A percentile compares a stretch with the other conserved stretches of the same genome.
Conservation (phyloP, 345 rosid genomes). For the Stellera chamaejasme region DNA sequence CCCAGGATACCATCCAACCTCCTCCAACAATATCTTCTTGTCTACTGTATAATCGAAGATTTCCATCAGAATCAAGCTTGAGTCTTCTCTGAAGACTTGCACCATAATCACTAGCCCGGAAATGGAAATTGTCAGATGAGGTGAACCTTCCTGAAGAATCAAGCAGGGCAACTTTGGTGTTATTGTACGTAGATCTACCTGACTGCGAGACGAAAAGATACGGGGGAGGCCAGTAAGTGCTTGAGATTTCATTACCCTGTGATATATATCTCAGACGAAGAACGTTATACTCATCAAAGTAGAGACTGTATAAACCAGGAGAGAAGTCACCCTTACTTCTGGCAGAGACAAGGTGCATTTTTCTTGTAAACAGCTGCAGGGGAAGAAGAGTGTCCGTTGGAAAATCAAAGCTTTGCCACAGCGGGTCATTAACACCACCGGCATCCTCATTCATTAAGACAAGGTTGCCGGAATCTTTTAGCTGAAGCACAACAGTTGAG, state of each 20-base stretch:
- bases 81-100: constrained; percentile 11
- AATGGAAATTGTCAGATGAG: constrained; percentile 17
- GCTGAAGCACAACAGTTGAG: constrained; percentile 6
- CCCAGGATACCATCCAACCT: constrained; percentile 24
- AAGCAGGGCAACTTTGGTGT: constrained; percentile 15
- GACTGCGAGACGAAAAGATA: not conserved
- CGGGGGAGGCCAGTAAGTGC: constrained; percentile 29
- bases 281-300: constrained; percentile 24
- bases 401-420: constrained; percentile 31
- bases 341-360: constrained; percentile 19
- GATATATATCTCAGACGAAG: constrained; percentile 23
- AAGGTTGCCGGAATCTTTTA: constrained; percentile 28
- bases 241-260: constrained; percentile 12
- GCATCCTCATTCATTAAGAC: constrained; percentile 3
- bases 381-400: constrained; percentile 38
- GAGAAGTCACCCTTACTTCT: constrained; percentile 23
- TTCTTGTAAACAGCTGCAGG: constrained; percentile 19
- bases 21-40: not conserved
- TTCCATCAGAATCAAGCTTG: constrained; percentile 28
- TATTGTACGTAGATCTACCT: constrained; percentile 20
- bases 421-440: not conserved
- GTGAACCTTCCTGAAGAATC: constrained; percentile 17
- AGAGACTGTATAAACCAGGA: constrained; percentile 22
- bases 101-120: constrained; percentile 20
- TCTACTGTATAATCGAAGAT: constrained; percentile 23